Conservation (phyloP, 139 green algal species). For the Picochlorum sp. region DNA sequence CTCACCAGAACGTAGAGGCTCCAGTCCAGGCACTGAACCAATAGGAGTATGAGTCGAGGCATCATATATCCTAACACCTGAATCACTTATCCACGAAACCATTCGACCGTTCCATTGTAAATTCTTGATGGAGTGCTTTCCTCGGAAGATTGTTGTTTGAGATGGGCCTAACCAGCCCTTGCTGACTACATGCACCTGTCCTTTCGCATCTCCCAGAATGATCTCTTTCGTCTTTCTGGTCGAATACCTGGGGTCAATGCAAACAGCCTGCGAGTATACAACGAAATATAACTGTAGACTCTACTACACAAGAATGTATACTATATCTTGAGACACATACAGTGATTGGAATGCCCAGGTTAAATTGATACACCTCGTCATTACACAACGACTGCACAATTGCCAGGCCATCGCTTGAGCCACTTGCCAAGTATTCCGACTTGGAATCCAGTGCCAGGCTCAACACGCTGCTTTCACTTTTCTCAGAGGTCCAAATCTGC, state of each 20-base stretch:
- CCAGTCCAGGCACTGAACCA: slow-evolving; percentile 3
- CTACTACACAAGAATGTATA: no score
- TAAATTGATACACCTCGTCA: no score
- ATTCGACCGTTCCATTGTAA: slow-evolving; percentile 58
- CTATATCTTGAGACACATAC: no score
- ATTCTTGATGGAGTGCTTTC: slow-evolving; percentile 47
- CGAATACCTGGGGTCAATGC: slow-evolving; percentile 72
- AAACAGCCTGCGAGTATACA: no score
- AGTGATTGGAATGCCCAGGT: no score
- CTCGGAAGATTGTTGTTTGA: slow-evolving; percentile 64
- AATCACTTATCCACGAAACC: slow-evolving; percentile 79
- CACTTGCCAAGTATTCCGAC: slow-evolving; percentile 68
- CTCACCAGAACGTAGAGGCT: no score
- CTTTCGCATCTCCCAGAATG: slow-evolving; percentile 48
- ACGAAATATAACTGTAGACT: no score
- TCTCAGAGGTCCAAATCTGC: no score
- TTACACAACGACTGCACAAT: slow-evolving; percentile 65
- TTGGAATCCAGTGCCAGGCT: slow-evolving; percentile 69
- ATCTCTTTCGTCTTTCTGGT: slow-evolving; percentile 63
- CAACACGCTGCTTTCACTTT: slow-evolving; percentile 46
- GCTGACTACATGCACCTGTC: slow-evolving; percentile 59
- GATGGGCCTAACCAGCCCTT: slow-evolving; percentile 76
- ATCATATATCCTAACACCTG: slow-evolving; percentile 73
- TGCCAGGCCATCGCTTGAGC: slow-evolving; percentile 65
- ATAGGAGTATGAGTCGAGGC: slow-evolving; percentile 39